Evolutionary conservation across 2,329 filamentous ascomycete species (phyloP).

Genomic region (Fusarium domesticum): DNA sequence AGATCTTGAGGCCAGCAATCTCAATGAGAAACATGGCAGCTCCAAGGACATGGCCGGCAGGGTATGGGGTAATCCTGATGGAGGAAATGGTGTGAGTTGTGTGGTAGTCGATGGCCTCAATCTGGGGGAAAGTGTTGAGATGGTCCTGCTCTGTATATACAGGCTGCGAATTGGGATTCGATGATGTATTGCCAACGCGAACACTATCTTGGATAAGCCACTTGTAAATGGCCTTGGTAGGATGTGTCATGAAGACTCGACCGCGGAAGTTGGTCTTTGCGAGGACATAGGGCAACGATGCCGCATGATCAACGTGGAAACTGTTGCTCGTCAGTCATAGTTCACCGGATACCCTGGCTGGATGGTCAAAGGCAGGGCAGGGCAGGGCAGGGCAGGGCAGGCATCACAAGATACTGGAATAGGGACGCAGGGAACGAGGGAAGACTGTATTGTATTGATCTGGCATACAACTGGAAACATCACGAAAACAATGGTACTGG

Average conservation of each 20-base stretch:
- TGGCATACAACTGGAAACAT: slow-evolving; percentile 34
- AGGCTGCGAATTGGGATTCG: slow-evolving; percentile 63
- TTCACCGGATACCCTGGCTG: slow-evolving; percentile 10
- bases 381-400: slow-evolving; percentile 22
- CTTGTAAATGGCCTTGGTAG: slow-evolving; percentile 99
- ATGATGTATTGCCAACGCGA: slow-evolving; percentile 73
- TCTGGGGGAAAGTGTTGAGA: slow-evolving; percentile 85
- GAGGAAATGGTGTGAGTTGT: slow-evolving; percentile 97
- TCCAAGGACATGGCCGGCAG: slow-evolving; percentile 94
- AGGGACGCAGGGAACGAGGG: slow-evolving; percentile 23
- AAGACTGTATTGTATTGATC: slow-evolving; percentile 40
- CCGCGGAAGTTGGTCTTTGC: slow-evolving; percentile 98
- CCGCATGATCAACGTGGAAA: slow-evolving; percentile 98
- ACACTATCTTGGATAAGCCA: slow-evolving; percentile 98
- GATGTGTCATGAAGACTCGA: slow-evolving; percentile 98
- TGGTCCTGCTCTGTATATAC: slow-evolving; percentile 96
- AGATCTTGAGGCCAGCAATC: slow-evolving; percentile 92
- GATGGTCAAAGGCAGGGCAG: slow-evolving; percentile 11
- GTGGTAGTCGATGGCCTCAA: slow-evolving; percentile 97
- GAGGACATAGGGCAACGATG: slow-evolving; percentile 94
- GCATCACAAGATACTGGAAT: slow-evolving; percentile 28
- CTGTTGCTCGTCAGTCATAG: slow-evolving; percentile 46
- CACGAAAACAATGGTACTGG: slow-evolving; percentile 13
- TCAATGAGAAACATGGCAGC: slow-evolving; percentile 98
- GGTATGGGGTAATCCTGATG: slow-evolving; percentile 94